A percentile compares a stretch with the other conserved stretches of the same genome.
phyloP scores from a whole-genome alignment of 805 yeast genomes.

The Cyberlindnera nakhonratchasimensis region DNA sequence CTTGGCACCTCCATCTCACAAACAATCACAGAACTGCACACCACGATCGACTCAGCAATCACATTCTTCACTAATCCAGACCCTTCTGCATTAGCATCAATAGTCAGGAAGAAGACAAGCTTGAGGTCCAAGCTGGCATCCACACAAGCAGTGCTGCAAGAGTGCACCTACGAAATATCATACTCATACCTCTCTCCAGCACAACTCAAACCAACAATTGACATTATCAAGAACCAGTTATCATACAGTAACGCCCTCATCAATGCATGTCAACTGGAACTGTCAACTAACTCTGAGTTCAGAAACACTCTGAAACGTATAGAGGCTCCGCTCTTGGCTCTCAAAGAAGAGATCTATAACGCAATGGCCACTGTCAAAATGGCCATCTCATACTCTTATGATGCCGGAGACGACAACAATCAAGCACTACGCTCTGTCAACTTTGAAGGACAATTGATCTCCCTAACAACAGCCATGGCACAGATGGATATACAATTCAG shows the following conservation, averaged over 20 bases:
- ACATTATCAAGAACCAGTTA: slow-evolving; percentile 31
- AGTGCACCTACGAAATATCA: slow-evolving; percentile 47
- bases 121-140: slow-evolving; percentile 33
- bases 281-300: slow-evolving; percentile 33
- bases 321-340: slow-evolving; percentile 30
- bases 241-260: slow-evolving; percentile 39
- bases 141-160: slow-evolving; percentile 40
- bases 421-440: slow-evolving; percentile 19
- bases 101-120: slow-evolving; percentile 33
- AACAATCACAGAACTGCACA: slow-evolving; percentile 38
- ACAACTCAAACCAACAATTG: slow-evolving; percentile 35
- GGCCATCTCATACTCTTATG: slow-evolving; percentile 38
- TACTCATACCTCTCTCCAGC: slow-evolving; percentile 45
- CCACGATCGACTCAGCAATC: slow-evolving; percentile 36
- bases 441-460: slow-evolving; percentile 26
- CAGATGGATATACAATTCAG: slow-evolving; percentile 34
- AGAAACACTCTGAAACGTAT: slow-evolving; percentile 31
- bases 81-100: slow-evolving; percentile 30
- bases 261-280: slow-evolving; percentile 47
- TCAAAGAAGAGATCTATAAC: slow-evolving; percentile 35
- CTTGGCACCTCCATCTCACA: slow-evolving; percentile 42
- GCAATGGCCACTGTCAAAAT: slow-evolving; percentile 32
- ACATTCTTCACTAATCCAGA: slow-evolving; percentile 34
- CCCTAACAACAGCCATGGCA: slow-evolving; percentile 31
- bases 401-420: slow-evolving; percentile 29